These are phyloP conservation scores for Ceratobasidium sp. DNA, from an alignment of 1,284 basidiomycete genomes.

Conservation along the genomic window DNA sequence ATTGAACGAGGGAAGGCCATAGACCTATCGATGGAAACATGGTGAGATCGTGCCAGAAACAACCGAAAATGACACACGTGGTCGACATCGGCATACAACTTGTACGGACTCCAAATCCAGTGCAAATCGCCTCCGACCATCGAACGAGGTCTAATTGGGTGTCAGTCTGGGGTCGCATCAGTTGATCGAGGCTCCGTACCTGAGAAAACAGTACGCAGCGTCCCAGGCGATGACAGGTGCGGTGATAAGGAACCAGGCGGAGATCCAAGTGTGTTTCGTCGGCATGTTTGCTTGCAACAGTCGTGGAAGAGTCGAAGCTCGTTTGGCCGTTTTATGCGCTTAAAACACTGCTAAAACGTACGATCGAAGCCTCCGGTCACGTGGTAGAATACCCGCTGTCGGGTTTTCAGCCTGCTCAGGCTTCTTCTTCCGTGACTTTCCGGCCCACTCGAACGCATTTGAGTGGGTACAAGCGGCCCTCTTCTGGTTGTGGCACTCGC, in stretches of 20 bases:
- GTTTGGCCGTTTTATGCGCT: no score
- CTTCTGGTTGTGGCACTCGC: no score
- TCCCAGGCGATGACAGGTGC: conserved; percentile 71
- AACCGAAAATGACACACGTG: conserved; percentile 52
- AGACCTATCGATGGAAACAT: conserved; percentile 59
- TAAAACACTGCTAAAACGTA: no score
- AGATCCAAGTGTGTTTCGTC: conserved; percentile 63
- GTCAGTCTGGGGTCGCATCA: conserved; percentile 13
- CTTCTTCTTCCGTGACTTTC: no score
- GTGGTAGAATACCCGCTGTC: no score
- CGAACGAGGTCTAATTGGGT: conserved; percentile 59
- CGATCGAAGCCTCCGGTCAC: no score
- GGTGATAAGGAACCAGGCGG: conserved; percentile 72
- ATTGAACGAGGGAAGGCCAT: conserved; percentile 71
- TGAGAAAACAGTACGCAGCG: conserved; percentile 73
- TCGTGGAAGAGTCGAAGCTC: not conserved
- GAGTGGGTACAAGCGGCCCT: no score
- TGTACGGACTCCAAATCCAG: conserved; percentile 88
- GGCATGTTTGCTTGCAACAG: not conserved
- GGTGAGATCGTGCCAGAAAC: conserved; percentile 11
- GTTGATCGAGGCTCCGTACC: conserved; percentile 52
- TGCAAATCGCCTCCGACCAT: conserved; percentile 83
- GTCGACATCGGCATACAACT: conserved; percentile 76
- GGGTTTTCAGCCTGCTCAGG: no score
- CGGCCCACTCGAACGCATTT: no score